A percentile compares a stretch with the other conserved stretches of the same genome.
Evolutionary conservation across 148 eudicot genomes (phyloP).

Genomic region (Dianthus caryophyllus): DNA sequence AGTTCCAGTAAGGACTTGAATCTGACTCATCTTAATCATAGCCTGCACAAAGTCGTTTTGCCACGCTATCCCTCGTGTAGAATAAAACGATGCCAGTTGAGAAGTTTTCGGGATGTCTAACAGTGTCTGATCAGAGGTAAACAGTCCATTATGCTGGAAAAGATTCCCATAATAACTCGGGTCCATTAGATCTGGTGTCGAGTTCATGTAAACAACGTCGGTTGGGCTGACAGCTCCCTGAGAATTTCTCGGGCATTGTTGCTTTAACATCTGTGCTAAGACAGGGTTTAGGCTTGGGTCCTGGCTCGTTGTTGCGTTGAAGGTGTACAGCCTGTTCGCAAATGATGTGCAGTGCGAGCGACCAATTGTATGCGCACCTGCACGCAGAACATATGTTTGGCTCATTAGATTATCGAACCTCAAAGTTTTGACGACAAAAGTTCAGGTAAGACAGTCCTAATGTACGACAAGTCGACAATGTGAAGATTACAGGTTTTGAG

Average conservation of each 20-base stretch:
- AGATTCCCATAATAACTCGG: conserved; percentile 20
- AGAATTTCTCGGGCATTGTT: conserved; percentile 24
- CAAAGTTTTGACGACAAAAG: too few relatives aligned
- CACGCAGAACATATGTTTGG: neutral
- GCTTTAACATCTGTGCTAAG: conserved; percentile 25
- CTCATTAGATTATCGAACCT: neutral
- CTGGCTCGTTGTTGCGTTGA: neutral
- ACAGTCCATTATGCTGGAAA: conserved; percentile 15
- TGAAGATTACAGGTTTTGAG: neutral
- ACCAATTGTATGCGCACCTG: conserved; percentile 38
- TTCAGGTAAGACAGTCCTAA: neutral
- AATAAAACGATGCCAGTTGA: conserved; percentile 9
- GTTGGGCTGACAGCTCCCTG: conserved; percentile 11
- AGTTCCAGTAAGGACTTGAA: conserved; percentile 22
- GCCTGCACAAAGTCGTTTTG: conserved; percentile 17
- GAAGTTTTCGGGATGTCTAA: conserved; percentile 15
- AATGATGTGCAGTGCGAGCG: conserved; percentile 36
- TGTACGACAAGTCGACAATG: neutral
- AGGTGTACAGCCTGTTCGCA: conserved; percentile 33
- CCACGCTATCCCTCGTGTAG: conserved; percentile 12
- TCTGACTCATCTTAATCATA: conserved; percentile 28
- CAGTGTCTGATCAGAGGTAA: conserved; percentile 28
- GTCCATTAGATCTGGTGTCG: conserved; percentile 15
- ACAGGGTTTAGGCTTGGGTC: conserved; percentile 27
- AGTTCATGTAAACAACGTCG: conserved; percentile 22